Base-by-base conservation (phyloP, 2,329 filamentous ascomycete species). In the Penicillium sumatraense region DNA sequence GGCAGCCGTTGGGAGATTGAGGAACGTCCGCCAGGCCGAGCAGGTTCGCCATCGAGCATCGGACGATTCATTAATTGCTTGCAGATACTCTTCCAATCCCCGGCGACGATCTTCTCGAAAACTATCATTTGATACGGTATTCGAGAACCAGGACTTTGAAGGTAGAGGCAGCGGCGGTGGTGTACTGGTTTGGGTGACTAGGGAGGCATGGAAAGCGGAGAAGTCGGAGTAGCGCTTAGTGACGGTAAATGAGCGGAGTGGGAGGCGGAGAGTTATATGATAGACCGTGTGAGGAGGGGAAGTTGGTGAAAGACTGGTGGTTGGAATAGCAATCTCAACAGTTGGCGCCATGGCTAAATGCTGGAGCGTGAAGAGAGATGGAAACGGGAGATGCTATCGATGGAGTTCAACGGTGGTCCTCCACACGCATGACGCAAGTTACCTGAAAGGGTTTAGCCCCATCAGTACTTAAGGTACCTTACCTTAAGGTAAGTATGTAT, bases 141-240 rank as follows among this genome's bases (percentile, higher is more conserved):
- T 78, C 29, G 81, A 73, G 55, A 88, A 80, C 84, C 85, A 88
- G 10, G 81, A 82, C 66, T 88, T 88, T 0, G 76, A 68, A 1
- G 86, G 86, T 0, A 87, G 75, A 0, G 82, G 61, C 0, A 73
- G 73, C 0, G 86, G 85, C 2, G 85, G 84, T 8, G 81, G 62
- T 10, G 72, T 58, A 59, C 78, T 80, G 6, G 81, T 78, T 60
- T 85, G 79, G 20, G 77, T 75, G 29, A 74, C 73, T 6, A 88
- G 75, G 2, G 77, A 71, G 3, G 70, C 69, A 70, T 88, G 79
- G 53, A 88, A 81, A 51, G 77, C 65, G 40, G 76, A 69, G 71
- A 88, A 88, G 71, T 88, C 85, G 49, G 83, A 86, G 75, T 87
- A 88, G 61, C 86, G 84, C 69, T 88, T 88, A 42, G 78, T 78